These are phyloP conservation scores for Cylindricascospora bacillispora DNA, from an alignment of 1,139 yeast genomes.

Conservation along the genomic window DNA sequence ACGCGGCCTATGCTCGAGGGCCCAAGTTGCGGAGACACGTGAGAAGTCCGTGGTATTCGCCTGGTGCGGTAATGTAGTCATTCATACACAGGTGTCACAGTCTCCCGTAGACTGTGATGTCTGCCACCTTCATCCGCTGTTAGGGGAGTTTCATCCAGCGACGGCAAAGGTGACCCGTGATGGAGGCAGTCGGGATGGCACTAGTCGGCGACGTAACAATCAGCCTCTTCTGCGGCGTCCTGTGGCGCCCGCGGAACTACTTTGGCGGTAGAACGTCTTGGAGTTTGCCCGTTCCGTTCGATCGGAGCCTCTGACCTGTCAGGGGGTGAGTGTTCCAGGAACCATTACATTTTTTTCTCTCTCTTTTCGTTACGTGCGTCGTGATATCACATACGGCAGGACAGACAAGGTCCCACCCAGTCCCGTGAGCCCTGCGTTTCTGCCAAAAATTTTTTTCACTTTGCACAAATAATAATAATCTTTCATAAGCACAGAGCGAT, in stretches of 20 bases:
- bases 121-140: slow-evolving; percentile 27
- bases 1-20: no score
- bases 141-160: slow-evolving; percentile 35
- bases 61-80: slow-evolving; percentile 18
- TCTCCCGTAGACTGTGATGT: slow-evolving; percentile 9
- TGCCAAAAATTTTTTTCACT: no score
- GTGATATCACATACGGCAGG: no score
- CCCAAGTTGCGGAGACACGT: slow-evolving; percentile 6
- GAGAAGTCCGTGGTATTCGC: slow-evolving; percentile 25
- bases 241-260: slow-evolving; percentile 2
- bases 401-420: no score
- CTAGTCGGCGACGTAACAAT: slow-evolving; percentile 4
- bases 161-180: slow-evolving; percentile 30
- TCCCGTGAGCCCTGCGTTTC: no score
- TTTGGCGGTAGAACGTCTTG: no score
- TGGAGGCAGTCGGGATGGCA: slow-evolving; percentile 33
- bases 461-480: no score
- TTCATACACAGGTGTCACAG: slow-evolving; percentile 7
- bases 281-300: slow-evolving; percentile 4
- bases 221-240: slow-evolving; percentile 1
- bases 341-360: slow-evolving; percentile 5
- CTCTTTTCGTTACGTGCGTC: neutral
- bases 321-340: slow-evolving; percentile 3
- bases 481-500: no score
- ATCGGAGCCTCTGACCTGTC: slow-evolving; percentile 3